phyloP scores from a whole-genome alignment of 805 yeast genomes.

The Suhomyces pyralidae region DNA sequence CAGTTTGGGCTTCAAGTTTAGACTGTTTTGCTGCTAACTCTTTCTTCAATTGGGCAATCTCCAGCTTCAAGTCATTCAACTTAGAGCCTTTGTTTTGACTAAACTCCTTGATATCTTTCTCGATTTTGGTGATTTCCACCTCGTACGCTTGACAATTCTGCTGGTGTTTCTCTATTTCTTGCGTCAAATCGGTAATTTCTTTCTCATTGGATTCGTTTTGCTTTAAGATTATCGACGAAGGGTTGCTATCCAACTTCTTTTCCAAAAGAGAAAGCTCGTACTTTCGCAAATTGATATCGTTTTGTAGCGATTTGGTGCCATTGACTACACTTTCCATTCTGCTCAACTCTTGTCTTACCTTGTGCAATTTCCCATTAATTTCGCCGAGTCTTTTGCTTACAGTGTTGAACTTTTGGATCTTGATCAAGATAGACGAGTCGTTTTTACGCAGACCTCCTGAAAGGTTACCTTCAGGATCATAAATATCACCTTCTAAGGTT shows the following conservation, averaged over 20 bases:
- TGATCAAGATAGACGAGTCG: constrained; percentile 55
- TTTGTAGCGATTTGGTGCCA: constrained; percentile 54
- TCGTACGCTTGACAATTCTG: constrained; percentile 28
- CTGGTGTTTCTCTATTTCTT: constrained; percentile 35
- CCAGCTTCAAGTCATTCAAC: constrained; percentile 58
- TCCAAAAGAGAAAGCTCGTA: constrained; percentile 59
- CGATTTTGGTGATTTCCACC: constrained; percentile 51
- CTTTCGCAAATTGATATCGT: constrained; percentile 51
- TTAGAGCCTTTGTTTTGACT: constrained; percentile 76
- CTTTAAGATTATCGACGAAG: constrained; percentile 53
- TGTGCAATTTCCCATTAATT: constrained; percentile 42
- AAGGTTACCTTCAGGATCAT: constrained; percentile 93
- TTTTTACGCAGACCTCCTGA: constrained; percentile 88
- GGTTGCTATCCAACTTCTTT: constrained; percentile 53
- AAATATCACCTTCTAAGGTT: constrained; percentile 88
- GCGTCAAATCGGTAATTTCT: constrained; percentile 45
- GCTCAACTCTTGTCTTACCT: constrained; percentile 38
- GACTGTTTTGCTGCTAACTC: constrained; percentile 39
- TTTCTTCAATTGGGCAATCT: constrained; percentile 38
- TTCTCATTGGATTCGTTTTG: constrained; percentile 44
- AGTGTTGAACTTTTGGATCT: constrained; percentile 62
- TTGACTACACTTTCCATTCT: constrained; percentile 43
- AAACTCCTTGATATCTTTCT: constrained; percentile 80
- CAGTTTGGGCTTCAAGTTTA: constrained; percentile 46
- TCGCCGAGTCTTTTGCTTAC: constrained; percentile 36